These are phyloP conservation scores for Tetracladium setigerum DNA, from an alignment of 495 filamentous ascomycete genomes.

Conservation along the genomic window DNA sequence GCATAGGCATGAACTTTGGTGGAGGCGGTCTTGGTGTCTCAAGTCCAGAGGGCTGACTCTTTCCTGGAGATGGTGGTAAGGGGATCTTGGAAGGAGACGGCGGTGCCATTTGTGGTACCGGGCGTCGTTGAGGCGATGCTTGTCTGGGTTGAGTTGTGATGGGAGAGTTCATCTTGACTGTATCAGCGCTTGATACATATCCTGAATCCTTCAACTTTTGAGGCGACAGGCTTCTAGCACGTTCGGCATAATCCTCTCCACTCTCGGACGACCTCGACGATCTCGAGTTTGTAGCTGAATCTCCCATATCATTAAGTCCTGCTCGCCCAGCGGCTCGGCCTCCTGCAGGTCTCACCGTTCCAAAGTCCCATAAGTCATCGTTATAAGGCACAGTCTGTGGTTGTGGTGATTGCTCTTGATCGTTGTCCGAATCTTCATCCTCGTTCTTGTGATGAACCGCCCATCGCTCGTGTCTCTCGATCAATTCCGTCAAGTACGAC, in stretches of 20 bases:
- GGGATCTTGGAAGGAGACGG: constrained; percentile 56
- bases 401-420: constrained; percentile 28
- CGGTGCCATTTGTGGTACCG: constrained; percentile 33
- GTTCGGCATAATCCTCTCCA: constrained; percentile 41
- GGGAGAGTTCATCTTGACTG: constrained; percentile 28
- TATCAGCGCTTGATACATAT: constrained; percentile 24
- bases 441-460: constrained; percentile 61
- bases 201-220: constrained; percentile 30
- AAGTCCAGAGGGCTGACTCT: constrained; percentile 24
- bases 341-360: constrained; percentile 70
- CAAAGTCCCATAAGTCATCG: constrained; percentile 94
- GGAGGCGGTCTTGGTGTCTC: constrained; percentile 33
- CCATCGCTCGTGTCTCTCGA: constrained; percentile 85
- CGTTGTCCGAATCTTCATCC: constrained; percentile 48
- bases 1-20: constrained; percentile 1
- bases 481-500: constrained; percentile 83
- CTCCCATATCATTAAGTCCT: constrained; percentile 62
- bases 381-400: constrained; percentile 36
- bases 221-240: constrained; percentile 29
- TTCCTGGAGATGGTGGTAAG: constrained; percentile 48
- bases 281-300: constrained; percentile 62
- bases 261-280: constrained; percentile 37
- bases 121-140: constrained; percentile 53
- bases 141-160: constrained; percentile 26
- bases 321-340: constrained; percentile 38